Evolutionary conservation across 441 rosid genomes (phyloP).

Genomic region (Adansonia rubrostipa): DNA sequence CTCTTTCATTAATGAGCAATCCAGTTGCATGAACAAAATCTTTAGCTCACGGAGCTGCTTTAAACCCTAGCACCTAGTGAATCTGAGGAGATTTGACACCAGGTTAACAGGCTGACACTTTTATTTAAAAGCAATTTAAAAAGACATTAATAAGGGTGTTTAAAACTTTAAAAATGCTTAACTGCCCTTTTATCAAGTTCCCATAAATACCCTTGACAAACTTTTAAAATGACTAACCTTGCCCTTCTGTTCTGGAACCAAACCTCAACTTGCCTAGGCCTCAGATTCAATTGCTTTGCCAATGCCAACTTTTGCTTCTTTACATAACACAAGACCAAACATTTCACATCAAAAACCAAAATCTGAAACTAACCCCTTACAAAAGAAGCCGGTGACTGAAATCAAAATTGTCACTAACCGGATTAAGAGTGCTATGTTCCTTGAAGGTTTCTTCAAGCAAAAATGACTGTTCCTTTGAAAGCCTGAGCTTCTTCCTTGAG

Average conservation of each 20-base stretch:
- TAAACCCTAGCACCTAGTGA: too few relatives aligned
- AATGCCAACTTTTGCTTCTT: neutral
- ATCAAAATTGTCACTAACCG: constrained; percentile 1
- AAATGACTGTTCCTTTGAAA: neutral
- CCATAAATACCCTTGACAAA: neutral
- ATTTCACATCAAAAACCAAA: neutral
- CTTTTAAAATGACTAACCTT: neutral
- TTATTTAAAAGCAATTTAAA: too few relatives aligned
- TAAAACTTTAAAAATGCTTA: neutral
- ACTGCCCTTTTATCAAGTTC: too few relatives aligned
- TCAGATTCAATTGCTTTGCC: neutral
- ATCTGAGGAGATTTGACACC: too few relatives aligned
- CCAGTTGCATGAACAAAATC: too few relatives aligned
- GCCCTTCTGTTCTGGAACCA: constrained; percentile 12
- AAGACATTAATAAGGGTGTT: constrained; percentile 21
- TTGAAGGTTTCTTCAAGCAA: constrained; percentile 6
- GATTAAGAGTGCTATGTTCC: constrained; percentile 8
- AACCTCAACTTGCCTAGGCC: constrained; percentile 6
- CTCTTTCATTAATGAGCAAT: too few relatives aligned
- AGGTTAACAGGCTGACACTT: too few relatives aligned
- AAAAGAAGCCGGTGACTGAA: too few relatives aligned
- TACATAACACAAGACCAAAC: neutral
- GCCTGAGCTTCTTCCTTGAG: neutral
- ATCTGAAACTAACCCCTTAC: neutral
- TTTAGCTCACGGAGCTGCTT: too few relatives aligned